Percentiles rank a stretch among this genome's conserved stretches.
phyloP scores from a whole-genome alignment of 2,329 filamentous ascomycete species.

The Fusarium musae region DNA sequence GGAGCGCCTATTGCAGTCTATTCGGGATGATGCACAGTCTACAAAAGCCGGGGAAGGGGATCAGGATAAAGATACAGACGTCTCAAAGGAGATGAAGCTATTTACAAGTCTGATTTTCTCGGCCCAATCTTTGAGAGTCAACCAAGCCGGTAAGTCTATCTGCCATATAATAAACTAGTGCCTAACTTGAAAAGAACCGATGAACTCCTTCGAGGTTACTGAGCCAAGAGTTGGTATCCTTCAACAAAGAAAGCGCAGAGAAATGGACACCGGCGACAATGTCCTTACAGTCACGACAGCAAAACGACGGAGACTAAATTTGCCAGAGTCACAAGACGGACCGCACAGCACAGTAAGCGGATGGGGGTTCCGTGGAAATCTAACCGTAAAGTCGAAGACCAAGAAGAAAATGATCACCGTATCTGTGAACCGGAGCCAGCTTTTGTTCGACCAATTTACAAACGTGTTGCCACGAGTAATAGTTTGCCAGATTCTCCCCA shows the following conservation, averaged over 20 bases:
- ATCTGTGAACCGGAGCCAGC: too few species aligned
- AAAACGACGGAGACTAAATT: too few species aligned
- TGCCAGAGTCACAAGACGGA: too few species aligned
- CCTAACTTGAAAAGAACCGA: fast-evolving
- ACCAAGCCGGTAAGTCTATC: neutral
- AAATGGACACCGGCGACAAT: neutral
- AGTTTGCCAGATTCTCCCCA: neutral
- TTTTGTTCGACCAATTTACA: too few species aligned
- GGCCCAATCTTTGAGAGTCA: fast-evolving
- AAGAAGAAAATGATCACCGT: neutral
- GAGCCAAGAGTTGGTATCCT: neutral
- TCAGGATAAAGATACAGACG: fast-evolving
- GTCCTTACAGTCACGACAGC: fast-evolving
- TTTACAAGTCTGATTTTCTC: neutral
- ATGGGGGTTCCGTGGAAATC: neutral
- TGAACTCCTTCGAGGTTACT: fast-evolving
- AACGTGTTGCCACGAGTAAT: fast-evolving
- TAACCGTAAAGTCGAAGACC: fast-evolving
- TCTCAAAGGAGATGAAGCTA: neutral
- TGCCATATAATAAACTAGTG: fast-evolving
- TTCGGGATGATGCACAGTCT: fast-evolving
- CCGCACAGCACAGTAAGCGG: too few species aligned
- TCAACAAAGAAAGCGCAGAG: neutral
- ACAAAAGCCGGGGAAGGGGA: fast-evolving
- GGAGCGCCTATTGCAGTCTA: fast-evolving